Base-by-base conservation (phyloP, 2,329 filamentous ascomycete species). In the Beauveria varroae region DNA sequence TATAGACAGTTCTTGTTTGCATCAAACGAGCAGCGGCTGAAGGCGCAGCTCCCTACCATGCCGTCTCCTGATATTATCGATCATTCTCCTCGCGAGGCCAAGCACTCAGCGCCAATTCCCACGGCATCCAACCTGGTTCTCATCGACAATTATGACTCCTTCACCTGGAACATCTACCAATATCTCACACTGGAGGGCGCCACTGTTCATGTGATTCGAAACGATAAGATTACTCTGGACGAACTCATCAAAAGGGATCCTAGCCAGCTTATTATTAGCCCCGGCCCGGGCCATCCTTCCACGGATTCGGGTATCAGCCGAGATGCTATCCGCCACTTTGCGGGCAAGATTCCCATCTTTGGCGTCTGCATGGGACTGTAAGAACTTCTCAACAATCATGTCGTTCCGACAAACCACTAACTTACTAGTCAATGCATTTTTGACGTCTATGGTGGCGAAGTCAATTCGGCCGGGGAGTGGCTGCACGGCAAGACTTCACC, bases 111-210 rank as follows among this genome's bases (percentile, higher is more conserved):
- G 57, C 86, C 87, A 41, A 80, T 97, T 58, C 74, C 88, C 26
- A 92, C 87, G 56, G 95, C 95, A 28, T 90, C 89, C 62, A 98
- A 98, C 75, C 83, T 99, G 62, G 84, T 99, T 65, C 82, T 99
- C 65, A 97, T 99, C 70, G 95, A 99, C 81, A 99, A 99, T 77
- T 99, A 98, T 76, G 95, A 99, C 76, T 98, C 95, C 3, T 99
- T 99, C 75, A 97, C 93, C 63, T 99, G 93, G 91, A 99, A 99
- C 72, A 91, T 99, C 63, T 99, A 98, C 75, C 96, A 99, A 75
- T 99, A 99, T 71, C 86, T 99, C 1, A 89, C 93, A 7, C 86
- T 99, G n/a, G 95, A 98, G 74, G 95, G 95, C 37, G 95, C 96
- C 30, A 89, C 81, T 1, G 95, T 97, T 56, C 90, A 88, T 4